A percentile compares a stretch with the other conserved stretches of the same genome.
phyloP scores from a whole-genome alignment of 2,329 filamentous ascomycete genomes.

The Chaetomium globosum region DNA sequence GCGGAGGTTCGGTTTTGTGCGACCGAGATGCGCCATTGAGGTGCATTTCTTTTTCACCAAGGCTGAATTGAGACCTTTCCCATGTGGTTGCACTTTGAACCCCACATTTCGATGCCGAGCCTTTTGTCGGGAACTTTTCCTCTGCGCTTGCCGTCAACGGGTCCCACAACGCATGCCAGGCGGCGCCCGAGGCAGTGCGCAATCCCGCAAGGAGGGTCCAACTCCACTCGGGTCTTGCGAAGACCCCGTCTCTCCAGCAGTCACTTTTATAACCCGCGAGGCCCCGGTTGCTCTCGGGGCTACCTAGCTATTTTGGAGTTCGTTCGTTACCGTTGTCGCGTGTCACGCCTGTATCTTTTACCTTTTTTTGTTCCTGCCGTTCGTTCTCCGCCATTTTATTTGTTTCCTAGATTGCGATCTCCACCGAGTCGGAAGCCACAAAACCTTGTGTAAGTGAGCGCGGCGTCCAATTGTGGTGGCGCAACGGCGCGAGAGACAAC shows the following conservation, averaged over 20 bases:
- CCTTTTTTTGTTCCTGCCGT: conserved; percentile 7
- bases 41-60: neutral
- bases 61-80: neutral
- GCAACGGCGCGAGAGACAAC: conserved; percentile 14
- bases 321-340: neutral
- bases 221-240: conserved; percentile 33
- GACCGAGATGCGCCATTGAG: neutral
- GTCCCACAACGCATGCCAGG: neutral
- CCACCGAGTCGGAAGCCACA: neutral
- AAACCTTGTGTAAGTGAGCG: neutral
- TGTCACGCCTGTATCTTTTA: neutral
- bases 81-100: conserved; percentile 1
- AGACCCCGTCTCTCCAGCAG: conserved; percentile 29
- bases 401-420: neutral
- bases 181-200: conserved; percentile 19
- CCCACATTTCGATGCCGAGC: neutral
- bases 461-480: conserved; percentile 8
- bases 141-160: neutral
- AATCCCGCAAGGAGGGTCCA: conserved; percentile 20
- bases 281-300: neutral
- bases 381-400: conserved; percentile 12
- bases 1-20: neutral
- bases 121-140: conserved; percentile 24
- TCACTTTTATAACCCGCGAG: conserved; percentile 20
- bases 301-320: conserved; percentile 10